Conservation (phyloP, 805 yeast species). For the Saturnispora zaruensis region DNA sequence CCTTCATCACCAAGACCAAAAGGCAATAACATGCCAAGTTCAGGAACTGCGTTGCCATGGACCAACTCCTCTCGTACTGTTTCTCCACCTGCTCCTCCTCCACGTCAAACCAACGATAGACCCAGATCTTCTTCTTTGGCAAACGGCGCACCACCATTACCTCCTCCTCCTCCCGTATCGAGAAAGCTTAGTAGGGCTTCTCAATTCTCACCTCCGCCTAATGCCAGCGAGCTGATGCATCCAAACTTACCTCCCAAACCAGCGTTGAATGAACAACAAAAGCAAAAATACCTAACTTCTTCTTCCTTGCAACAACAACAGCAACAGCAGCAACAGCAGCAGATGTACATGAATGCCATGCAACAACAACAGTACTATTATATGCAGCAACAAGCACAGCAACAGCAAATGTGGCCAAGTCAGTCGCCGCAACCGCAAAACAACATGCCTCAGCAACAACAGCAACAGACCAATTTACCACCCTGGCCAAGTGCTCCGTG, state of each 20-base stretch:
- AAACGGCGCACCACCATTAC: conserved; percentile 16
- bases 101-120: conserved; percentile 14
- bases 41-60: neutral
- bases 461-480: neutral
- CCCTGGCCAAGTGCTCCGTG: conserved; percentile 4
- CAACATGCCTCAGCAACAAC: neutral
- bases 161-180: conserved; percentile 27
- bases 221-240: neutral
- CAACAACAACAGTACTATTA: conserved; percentile 9
- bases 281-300: conserved; percentile 21
- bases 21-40: neutral
- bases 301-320: conserved; percentile 15
- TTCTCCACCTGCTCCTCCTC: conserved; percentile 23
- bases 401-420: neutral
- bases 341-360: conserved; percentile 2
- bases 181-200: conserved; percentile 22
- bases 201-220: conserved; percentile 9
- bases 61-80: neutral
- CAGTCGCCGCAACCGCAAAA: neutral
- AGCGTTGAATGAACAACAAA: conserved; percentile 21
- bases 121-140: conserved; percentile 15
- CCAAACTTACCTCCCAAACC: conserved; percentile 29
- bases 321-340: conserved; percentile 16
- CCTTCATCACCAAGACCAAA: neutral
- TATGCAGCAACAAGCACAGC: conserved; percentile 3